These are phyloP conservation scores for Raphanus raphanistrum DNA, from an alignment of 345 rosid species.

Conservation along the genomic window DNA sequence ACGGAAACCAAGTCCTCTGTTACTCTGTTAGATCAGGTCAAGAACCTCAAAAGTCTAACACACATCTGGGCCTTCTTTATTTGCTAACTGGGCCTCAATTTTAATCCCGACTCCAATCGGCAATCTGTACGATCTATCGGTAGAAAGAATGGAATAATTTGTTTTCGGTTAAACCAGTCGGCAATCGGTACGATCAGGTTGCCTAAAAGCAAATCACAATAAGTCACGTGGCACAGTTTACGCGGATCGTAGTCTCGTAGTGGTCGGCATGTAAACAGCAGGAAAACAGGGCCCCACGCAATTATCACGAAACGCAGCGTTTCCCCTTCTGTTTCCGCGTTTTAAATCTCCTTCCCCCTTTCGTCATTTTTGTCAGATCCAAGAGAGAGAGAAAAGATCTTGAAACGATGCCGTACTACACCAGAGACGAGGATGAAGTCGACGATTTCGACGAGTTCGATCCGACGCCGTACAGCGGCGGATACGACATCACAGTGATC, in stretches of 20 bases:
- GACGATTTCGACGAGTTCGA: constrained; percentile 82
- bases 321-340: neutral
- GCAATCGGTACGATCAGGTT: neutral
- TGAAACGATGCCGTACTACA: constrained; percentile 78
- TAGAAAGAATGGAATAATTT: neutral
- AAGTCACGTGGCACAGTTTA: constrained; percentile 23
- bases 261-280: constrained; percentile 29
- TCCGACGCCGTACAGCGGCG: constrained; percentile 92
- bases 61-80: too few species aligned
- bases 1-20: too few species aligned
- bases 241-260: constrained; percentile 8
- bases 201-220: neutral
- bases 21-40: too few species aligned
- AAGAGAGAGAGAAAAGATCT: neutral
- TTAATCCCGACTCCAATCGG: too few species aligned
- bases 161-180: neutral
- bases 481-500: constrained; percentile 63
- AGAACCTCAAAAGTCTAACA: too few species aligned
- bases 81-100: too few species aligned
- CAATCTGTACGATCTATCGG: too few species aligned
- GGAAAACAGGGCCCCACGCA: neutral
- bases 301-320: constrained; percentile 25
- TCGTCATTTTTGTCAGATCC: constrained; percentile 15
- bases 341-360: neutral
- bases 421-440: constrained; percentile 52